These are phyloP conservation scores for Nadsonia fulvescens DNA, from an alignment of 805 yeast genomes.

Conservation along the genomic window DNA sequence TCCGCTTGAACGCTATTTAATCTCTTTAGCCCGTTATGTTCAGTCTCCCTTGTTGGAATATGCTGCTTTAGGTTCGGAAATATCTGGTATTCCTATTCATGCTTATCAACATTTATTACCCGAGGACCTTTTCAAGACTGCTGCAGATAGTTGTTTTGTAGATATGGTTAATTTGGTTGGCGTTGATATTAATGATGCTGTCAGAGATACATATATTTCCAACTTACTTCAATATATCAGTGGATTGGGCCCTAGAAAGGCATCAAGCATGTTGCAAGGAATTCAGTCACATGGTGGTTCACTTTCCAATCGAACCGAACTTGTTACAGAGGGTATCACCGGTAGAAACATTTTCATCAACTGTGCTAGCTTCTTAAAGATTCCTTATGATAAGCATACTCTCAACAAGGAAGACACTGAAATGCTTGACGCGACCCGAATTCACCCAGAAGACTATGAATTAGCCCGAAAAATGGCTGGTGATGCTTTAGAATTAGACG, in stretches of 20 bases:
- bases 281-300: slow-evolving; percentile 54
- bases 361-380: slow-evolving; percentile 75
- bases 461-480: slow-evolving; percentile 95
- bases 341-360: slow-evolving; percentile 74
- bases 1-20: slow-evolving; percentile 61
- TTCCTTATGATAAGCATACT: slow-evolving; percentile 48
- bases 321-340: slow-evolving; percentile 63
- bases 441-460: slow-evolving; percentile 95
- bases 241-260: slow-evolving; percentile 93
- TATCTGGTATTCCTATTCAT: slow-evolving; percentile 41
- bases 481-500: slow-evolving; percentile 90
- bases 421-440: slow-evolving; percentile 80
- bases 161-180: slow-evolving; percentile 86
- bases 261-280: slow-evolving; percentile 68
- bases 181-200: slow-evolving; percentile 81
- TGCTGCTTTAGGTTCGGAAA: slow-evolving; percentile 58
- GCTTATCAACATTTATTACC: slow-evolving; percentile 58
- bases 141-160: slow-evolving; percentile 67
- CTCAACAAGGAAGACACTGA: slow-evolving; percentile 40
- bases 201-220: slow-evolving; percentile 55
- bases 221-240: slow-evolving; percentile 58
- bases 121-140: slow-evolving; percentile 40
- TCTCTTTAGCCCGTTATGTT: slow-evolving; percentile 77
- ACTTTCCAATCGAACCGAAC: slow-evolving; percentile 52
- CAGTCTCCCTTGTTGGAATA: slow-evolving; percentile 91